phyloP scores from a whole-genome alignment of 768 basidiomycete species.

The Rubroboletus satanas region DNA sequence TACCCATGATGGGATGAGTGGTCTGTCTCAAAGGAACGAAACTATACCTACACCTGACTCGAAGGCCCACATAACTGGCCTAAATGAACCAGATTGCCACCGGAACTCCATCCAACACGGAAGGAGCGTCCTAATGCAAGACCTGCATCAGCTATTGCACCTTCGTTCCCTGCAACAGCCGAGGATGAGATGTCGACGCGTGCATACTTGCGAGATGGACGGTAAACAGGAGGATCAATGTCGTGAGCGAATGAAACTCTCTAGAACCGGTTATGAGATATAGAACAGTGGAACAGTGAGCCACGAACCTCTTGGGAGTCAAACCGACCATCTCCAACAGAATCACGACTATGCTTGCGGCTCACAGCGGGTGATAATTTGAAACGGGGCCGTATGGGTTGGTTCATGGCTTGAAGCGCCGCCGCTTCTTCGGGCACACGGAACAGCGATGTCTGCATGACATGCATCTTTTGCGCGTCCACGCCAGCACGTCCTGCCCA shows the following conservation, averaged over 20 bases:
- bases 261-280: constrained; percentile 35
- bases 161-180: constrained; percentile 60
- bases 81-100: constrained; percentile 68
- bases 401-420: constrained; percentile 52
- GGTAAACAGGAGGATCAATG: constrained; percentile 60
- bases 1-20: constrained; percentile 24
- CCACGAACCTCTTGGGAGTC: constrained; percentile 58
- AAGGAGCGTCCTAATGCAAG: constrained; percentile 84
- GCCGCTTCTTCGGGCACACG: constrained; percentile 71
- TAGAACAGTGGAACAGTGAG: background rate
- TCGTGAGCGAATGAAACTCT: constrained; percentile 77
- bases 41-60: constrained; percentile 46
- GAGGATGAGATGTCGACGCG: constrained; percentile 69
- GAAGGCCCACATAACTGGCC: constrained; percentile 68
- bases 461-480: constrained; percentile 86
- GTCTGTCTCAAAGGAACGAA: constrained; percentile 1
- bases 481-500: constrained; percentile 73
- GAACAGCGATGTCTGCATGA: constrained; percentile 91
- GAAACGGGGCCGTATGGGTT: constrained; percentile 35
- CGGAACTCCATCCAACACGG: constrained; percentile 86
- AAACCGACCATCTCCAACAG: constrained; percentile 65
- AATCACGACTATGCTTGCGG: constrained; percentile 75
- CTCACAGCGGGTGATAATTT: constrained; percentile 40
- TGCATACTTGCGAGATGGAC: constrained; percentile 78
- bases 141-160: constrained; percentile 72